Base-by-base conservation (phyloP, 2,329 filamentous ascomycete genomes). In the Ceratocystis smalleyi region DNA sequence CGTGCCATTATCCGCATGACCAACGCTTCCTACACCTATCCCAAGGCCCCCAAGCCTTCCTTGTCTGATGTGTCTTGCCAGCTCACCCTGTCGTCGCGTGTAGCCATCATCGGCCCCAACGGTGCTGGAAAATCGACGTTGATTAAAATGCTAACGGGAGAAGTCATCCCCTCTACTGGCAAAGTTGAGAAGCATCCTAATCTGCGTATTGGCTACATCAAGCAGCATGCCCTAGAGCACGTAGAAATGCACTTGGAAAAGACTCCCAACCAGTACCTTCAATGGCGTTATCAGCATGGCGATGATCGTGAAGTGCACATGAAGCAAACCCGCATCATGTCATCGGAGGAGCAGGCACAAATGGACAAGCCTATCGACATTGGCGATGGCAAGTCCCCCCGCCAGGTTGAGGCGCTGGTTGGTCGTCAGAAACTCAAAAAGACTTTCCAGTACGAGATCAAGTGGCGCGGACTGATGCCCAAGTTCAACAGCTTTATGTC, bases 191-290 rank as follows among this genome's bases (percentile, higher is more conserved):
- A 97, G 80, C 94, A 99, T 75, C 94, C 94, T 69, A 99, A 99
- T 75, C 78, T 99, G 72, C 91, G 94, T 81, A 96, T 99, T 71
- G 94, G 94, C 64, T 99, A 99, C 79, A 97, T 99, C 79, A 97
- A 97, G 79, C 94, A 99, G 79, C 94, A 99, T 75, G 94, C 94
- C 55, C 82, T 99, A 12, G 94, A 99, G 80, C 94, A 99, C 83
- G 94, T 99, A 10, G 92, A 99, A 77, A 96, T 96, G 92, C 94
- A 99, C 73, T 80, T 97, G 70, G 94, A 99, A 77, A 99, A 99
- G 83, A 99, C 94, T 0, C 94, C 94, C 49, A 97, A 96, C 74
- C 94, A 99, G 77, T 99, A 99, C 73, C 82, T 99, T 43, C 94
- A 97, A 77, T 99, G 94, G 94, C 89, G 94, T 71, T 99, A 97